phyloP scores from a whole-genome alignment of 2,329 filamentous ascomycete species.

The Arthrobotrys sinensis region DNA sequence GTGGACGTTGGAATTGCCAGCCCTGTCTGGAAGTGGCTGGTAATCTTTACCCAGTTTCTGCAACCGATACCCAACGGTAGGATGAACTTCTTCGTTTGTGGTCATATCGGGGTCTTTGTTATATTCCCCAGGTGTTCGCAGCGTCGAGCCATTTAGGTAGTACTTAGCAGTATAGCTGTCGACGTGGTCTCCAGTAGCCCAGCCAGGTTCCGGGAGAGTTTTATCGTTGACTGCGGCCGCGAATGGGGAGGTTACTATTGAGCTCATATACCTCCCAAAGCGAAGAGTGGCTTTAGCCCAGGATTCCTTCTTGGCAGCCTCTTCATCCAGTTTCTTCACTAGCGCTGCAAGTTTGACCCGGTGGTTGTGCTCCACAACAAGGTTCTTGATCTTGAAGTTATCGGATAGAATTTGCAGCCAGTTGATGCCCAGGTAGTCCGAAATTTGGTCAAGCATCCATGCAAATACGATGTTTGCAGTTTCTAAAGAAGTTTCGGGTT shows the following conservation, averaged over 20 bases:
- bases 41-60: not conserved
- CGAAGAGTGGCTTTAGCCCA: conserved; percentile 8
- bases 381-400: conserved; percentile 14
- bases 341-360: not conserved
- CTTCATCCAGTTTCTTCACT: conserved; percentile 7
- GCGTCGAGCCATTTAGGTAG: not conserved
- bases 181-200: conserved; percentile 1
- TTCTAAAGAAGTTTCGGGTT: conserved; percentile 16
- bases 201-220: conserved; percentile 18
- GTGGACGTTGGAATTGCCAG: not conserved
- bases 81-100: conserved; percentile 35
- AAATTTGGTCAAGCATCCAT: conserved; percentile 67
- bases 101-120: not conserved
- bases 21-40: not conserved
- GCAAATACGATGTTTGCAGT: conserved; percentile 67
- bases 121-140: conserved; percentile 12
- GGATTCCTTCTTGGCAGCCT: conserved; percentile 18
- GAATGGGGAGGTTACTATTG: not conserved
- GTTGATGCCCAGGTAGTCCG: conserved; percentile 48
- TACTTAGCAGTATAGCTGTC: conserved; percentile 30
- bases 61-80: conserved; percentile 27
- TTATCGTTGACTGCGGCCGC: not conserved
- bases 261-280: conserved; percentile 44
- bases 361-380: conserved; percentile 18
- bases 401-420: not conserved